Percentiles rank a stretch among this genome's conserved stretches.
Evolutionary conservation across 768 basidiomycete genomes (phyloP).

Genomic region (Paxillus involutus): DNA sequence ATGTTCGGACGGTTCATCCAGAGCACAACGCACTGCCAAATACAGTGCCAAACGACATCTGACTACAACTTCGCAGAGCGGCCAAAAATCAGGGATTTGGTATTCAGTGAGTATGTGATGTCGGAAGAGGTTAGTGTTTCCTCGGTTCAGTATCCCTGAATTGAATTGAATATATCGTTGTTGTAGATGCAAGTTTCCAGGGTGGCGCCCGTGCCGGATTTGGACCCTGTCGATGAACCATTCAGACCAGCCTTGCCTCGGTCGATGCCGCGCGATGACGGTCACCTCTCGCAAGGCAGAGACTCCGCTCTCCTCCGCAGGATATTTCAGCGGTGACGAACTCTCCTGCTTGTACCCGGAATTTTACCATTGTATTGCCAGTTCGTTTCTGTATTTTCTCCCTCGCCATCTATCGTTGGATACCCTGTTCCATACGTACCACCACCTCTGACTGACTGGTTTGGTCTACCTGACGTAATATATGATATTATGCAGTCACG

Average conservation of each 20-base stretch:
- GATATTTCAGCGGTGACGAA: slow-evolving; percentile 45
- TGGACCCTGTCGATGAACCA: slow-evolving; percentile 43
- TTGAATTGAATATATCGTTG: not conserved
- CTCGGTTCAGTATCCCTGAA: not conserved
- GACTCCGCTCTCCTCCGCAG: slow-evolving; percentile 50
- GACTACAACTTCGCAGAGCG: slow-evolving; percentile 68
- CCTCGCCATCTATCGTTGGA: slow-evolving; percentile 27
- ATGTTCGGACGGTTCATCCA: slow-evolving; percentile 88
- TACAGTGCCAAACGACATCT: slow-evolving; percentile 58
- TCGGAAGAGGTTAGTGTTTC: slow-evolving; percentile 54
- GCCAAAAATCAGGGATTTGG: slow-evolving; percentile 49
- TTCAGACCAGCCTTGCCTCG: slow-evolving; percentile 32
- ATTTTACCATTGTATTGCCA: slow-evolving; percentile 29
- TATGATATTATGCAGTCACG: slow-evolving; percentile 21
- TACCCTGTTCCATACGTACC: slow-evolving; percentile 39
- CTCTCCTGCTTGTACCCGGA: slow-evolving; percentile 17
- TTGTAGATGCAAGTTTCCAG: slow-evolving; percentile 65
- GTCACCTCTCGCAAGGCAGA: slow-evolving; percentile 31
- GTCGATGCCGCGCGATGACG: slow-evolving; percentile 31
- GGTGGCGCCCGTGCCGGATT: slow-evolving; percentile 51
- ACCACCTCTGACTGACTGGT: slow-evolving; percentile 27
- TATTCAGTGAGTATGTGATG: slow-evolving; percentile 64
- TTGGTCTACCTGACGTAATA: slow-evolving; percentile 26
- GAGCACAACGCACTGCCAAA: slow-evolving; percentile 75
- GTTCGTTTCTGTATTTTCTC: slow-evolving; percentile 19